Base-by-base conservation (phyloP, 495 filamentous ascomycete genomes). In the Melanomma pulvis-pyrius region DNA sequence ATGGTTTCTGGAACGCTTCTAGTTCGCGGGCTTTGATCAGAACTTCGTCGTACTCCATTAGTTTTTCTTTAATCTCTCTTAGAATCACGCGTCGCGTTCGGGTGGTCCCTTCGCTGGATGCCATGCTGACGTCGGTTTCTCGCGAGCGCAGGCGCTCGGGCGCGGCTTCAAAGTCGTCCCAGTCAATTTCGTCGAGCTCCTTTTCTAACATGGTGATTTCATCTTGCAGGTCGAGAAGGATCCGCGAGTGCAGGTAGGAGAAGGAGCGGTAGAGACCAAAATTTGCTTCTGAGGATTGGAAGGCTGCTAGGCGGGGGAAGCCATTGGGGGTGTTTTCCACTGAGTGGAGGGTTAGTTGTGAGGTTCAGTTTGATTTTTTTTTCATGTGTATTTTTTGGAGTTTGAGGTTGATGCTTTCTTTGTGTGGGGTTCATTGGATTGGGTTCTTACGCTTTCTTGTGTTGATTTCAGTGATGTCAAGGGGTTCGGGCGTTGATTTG, bases 231-330 rank as follows among this genome's bases (percentile, higher is more conserved):
- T 74, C 60, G 5, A 78, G 63, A 4, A 80, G 68, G 21, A 76
- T 36, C 11, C 77, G 68, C 21, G 75, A 67, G 47, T 78, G 78
- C 11, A 79, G 68, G 49, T 76, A 78, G 25, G 61, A 67, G 53
- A 77, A 80, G 25, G 74, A 70, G 12, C 78, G 77, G 61, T 73
- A 80, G 19, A 76, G 73, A 5, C 66, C 63, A 58, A 80, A 78
- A 51, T 74, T 75, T 9, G 61, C 67, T 51, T 79, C 78, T 34
- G 70, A 71, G 36, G 73, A 53, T 47, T 75, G 63, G 56, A 79
- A 73, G 11, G 71, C 75, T 0, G 79, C 78, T 1, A 79, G 54
- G 21, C 72, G 73, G 1, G 74, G 67, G 69, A 79, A 80, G 5
- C 79, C 79, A 19, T 72, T 62, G 8, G 68, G 68, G 26, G 63